Evolutionary conservation across 1,284 basidiomycete species (phyloP).

Genomic region (Sporisorium graminicola): DNA sequence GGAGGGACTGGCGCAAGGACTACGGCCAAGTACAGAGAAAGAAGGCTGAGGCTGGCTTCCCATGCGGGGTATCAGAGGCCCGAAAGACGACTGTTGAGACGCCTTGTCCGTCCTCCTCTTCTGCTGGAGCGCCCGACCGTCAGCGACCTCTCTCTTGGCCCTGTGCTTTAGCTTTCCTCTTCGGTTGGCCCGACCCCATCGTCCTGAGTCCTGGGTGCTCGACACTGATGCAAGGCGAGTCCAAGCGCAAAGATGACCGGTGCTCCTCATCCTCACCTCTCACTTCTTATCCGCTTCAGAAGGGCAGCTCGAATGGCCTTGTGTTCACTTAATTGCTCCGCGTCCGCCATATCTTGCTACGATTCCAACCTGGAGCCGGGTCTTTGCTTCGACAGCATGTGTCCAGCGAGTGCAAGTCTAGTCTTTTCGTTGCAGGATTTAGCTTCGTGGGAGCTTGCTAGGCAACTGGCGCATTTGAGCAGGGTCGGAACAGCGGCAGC

Average conservation of each 20-base stretch:
- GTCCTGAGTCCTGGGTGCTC: slow-evolving; percentile 1
- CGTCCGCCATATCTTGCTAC: neutral
- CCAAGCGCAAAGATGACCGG: neutral
- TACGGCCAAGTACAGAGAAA: neutral
- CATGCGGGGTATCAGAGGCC: neutral
- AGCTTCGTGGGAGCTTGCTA: neutral
- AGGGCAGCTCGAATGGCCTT: too few relatives aligned
- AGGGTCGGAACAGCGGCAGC: neutral
- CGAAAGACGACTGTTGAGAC: neutral
- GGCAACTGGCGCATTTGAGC: neutral
- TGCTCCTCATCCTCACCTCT: neutral
- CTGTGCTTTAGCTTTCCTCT: neutral
- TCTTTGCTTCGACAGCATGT: neutral
- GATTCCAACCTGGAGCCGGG: too few relatives aligned
- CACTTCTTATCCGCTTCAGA: neutral
- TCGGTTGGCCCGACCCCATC: slow-evolving; percentile 4
- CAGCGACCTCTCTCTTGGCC: neutral
- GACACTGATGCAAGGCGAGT: neutral
- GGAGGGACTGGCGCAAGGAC: slow-evolving; percentile 7
- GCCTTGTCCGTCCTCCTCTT: neutral
- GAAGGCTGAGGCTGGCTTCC: neutral
- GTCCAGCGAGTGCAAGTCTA: neutral
- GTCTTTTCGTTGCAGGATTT: neutral
- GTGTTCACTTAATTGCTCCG: too few relatives aligned
- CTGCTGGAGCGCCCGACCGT: neutral